Percentiles rank a stretch among this genome's conserved stretches.
Conservation (phyloP, 768 basidiomycete genomes). For the Mycena filopes region DNA sequence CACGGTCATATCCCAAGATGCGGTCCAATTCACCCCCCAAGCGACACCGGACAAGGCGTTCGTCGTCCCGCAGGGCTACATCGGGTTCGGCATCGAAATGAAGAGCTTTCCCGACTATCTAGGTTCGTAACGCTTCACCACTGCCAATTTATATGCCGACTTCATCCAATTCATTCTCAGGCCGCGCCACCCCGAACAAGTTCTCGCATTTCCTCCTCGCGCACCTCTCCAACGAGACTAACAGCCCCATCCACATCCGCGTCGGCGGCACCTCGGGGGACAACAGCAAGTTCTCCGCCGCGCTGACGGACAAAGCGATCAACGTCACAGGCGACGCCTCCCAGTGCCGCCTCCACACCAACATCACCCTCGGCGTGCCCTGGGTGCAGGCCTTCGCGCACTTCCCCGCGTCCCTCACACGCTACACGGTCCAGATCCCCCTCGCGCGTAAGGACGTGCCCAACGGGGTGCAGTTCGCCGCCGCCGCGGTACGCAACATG, state of each 20-base stretch:
- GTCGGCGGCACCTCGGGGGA: conserved; percentile 18
- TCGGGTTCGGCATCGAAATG: conserved; percentile 1
- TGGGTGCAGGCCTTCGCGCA: background rate
- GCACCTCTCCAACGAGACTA: conserved; percentile 7
- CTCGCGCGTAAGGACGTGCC: background rate
- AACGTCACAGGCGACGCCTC: background rate
- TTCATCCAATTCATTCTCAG: no score
- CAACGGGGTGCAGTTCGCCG: background rate
- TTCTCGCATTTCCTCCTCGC: conserved; percentile 7
- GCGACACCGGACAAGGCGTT: background rate
- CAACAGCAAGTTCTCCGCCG: conserved; percentile 9
- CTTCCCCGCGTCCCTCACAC: background rate
- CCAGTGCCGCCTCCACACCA: background rate
- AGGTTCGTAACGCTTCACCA: background rate
- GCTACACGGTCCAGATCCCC: conserved; percentile 5
- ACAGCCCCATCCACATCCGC: conserved; percentile 6
- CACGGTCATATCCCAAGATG: no score
- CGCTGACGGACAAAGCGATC: background rate
- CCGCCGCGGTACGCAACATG: background rate
- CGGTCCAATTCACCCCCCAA: background rate
- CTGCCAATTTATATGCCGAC: no score
- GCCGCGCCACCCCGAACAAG: background rate
- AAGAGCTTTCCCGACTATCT: background rate
- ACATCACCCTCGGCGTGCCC: conserved; percentile 5
- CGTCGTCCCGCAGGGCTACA: background rate